Conservation (phyloP, 2,329 filamentous ascomycete species). For the Diaporthe aspalathi region DNA sequence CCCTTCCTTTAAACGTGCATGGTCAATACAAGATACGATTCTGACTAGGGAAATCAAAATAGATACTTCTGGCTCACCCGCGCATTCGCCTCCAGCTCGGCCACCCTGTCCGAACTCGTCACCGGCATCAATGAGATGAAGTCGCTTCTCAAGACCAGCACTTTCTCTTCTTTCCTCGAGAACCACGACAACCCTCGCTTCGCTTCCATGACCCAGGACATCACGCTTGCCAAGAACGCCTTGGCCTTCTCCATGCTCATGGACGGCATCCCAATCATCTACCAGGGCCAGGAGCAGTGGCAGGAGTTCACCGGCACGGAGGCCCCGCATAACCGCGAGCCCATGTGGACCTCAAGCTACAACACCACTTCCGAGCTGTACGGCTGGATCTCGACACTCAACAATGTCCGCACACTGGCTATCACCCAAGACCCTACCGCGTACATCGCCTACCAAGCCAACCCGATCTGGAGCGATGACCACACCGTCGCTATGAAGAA, state of each 20-base stretch:
- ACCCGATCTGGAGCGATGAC: constrained; percentile 19
- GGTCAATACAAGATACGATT: constrained; percentile 32
- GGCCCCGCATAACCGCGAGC: constrained; percentile 66
- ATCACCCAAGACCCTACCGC: constrained; percentile 37
- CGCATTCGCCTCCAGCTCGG: constrained; percentile 28
- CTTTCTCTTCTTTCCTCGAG: constrained; percentile 60
- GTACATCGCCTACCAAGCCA: constrained; percentile 19
- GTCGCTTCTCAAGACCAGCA: constrained; percentile 43
- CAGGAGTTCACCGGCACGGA: constrained; percentile 54
- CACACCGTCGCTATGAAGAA: constrained; percentile 26
- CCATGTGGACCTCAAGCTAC: constrained; percentile 67
- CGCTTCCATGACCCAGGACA: constrained; percentile 4
- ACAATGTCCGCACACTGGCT: constrained; percentile 45
- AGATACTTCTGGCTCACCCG: constrained; percentile 27
- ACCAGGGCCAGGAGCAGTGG: constrained; percentile 74
- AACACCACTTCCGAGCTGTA: constrained; percentile 60
- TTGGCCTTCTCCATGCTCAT: constrained; percentile 23
- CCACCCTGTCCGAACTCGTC: constrained; percentile 49
- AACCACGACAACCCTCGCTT: constrained; percentile 65
- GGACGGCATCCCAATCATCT: constrained; percentile 72
- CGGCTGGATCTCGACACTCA: constrained; percentile 53
- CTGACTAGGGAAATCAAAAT: background rate
- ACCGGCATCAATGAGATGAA: constrained; percentile 39
- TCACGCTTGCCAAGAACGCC: constrained; percentile 20
- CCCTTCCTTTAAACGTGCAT: constrained; percentile 45